Conservation (phyloP, 2,329 filamentous ascomycete genomes). For the Aspergillus tanneri region DNA sequence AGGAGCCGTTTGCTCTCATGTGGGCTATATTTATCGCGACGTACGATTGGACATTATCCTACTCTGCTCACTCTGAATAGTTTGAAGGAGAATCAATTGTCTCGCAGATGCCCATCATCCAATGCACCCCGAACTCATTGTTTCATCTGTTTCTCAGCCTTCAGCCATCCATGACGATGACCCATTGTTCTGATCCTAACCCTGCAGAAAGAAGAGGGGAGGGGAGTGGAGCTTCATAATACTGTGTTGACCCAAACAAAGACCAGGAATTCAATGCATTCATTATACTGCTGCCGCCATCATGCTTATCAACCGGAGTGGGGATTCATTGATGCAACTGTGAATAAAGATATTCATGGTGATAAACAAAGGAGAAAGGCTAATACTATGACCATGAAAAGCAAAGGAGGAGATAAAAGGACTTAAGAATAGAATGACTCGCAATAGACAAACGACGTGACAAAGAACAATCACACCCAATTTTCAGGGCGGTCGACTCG, state of each 20-base stretch:
- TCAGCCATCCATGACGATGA: too few species aligned
- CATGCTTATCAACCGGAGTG: slow-evolving; percentile 20
- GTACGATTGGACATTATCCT: too few species aligned
- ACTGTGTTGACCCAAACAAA: neutral
- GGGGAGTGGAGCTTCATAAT: neutral
- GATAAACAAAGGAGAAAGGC: slow-evolving; percentile 7
- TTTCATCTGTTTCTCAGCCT: too few species aligned
- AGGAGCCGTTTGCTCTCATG: too few species aligned
- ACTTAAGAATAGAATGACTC: neutral
- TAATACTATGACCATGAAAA: slow-evolving; percentile 6
- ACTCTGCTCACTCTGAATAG: too few species aligned
- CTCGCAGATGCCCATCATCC: neutral
- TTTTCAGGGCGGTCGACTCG: slow-evolving; percentile 34
- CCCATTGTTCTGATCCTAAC: too few species aligned
- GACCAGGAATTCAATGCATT: slow-evolving; percentile 10
- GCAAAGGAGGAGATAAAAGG: slow-evolving; percentile 7
- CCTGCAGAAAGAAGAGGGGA: neutral
- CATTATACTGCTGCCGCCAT: slow-evolving; percentile 18
- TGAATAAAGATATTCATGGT: slow-evolving; percentile 8
- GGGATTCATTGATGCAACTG: slow-evolving; percentile 21
- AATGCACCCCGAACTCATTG: too few species aligned
- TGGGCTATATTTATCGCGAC: too few species aligned
- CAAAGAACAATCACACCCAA: neutral
- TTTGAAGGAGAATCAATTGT: too few species aligned
- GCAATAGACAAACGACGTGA: neutral